Conservation (phyloP, 2,329 filamentous ascomycete genomes). For the Fusarium setosum region DNA sequence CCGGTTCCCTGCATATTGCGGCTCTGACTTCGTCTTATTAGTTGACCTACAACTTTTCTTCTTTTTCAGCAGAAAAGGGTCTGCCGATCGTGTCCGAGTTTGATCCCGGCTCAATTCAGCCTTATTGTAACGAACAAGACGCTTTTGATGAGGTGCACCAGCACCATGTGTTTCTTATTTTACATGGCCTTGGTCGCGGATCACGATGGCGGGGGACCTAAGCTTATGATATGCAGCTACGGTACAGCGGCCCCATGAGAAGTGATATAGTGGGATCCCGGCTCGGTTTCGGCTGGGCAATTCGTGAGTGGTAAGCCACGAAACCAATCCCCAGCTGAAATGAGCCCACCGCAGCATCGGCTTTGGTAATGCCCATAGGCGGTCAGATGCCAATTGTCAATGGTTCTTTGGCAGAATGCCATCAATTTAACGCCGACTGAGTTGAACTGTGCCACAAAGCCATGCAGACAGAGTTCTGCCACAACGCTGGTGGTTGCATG, state of each 20-base stretch:
- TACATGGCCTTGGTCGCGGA: neutral
- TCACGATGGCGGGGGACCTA: conserved; percentile 2
- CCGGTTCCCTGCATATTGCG: conserved; percentile 29
- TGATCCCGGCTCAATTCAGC: conserved; percentile 28
- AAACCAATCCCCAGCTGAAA: conserved; percentile 13
- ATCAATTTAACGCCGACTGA: conserved; percentile 12
- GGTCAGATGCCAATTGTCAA: conserved; percentile 36
- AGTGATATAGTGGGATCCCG: neutral
- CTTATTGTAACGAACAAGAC: conserved; percentile 22
- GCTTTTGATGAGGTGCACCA: conserved; percentile 4
- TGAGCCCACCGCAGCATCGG: conserved; percentile 22
- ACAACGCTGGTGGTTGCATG: conserved; percentile 1
- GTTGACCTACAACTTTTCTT: conserved; percentile 12
- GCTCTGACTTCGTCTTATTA: conserved; percentile 15
- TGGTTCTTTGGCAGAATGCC: conserved; percentile 38
- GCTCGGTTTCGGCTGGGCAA: neutral
- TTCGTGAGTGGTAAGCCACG: conserved; percentile 20
- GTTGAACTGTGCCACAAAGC: conserved; percentile 11
- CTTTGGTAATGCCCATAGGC: conserved; percentile 31
- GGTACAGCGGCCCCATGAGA: neutral
- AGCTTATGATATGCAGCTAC: conserved; percentile 10
- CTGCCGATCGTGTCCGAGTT: conserved; percentile 33
- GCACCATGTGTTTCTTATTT: neutral
- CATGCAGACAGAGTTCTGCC: conserved; percentile 12
- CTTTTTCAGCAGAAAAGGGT: conserved; percentile 30